Evolutionary conservation across 192 early-diverging fungal species (phyloP), one percentile per base, ranked within the genome.

Genomic region (Allomyces macrogynus): DNA sequence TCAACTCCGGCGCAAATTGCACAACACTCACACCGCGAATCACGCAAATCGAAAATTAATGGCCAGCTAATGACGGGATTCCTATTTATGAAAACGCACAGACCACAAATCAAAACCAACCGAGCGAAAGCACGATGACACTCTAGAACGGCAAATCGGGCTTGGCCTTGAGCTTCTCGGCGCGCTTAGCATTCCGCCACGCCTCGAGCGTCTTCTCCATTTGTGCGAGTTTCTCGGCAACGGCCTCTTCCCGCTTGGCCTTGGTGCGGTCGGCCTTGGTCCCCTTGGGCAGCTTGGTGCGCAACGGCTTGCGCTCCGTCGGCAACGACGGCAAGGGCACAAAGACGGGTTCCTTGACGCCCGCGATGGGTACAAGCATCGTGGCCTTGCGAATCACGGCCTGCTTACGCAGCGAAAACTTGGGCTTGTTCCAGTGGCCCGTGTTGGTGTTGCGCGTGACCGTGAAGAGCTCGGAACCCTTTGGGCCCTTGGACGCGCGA

Each of bases 61-160:
- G 3, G 7, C 7, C 32, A 40, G 32, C 32, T 40, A 40, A 40
- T 7, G 32, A 40, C 32, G 32, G 32, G 7, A 40, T 40, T 40
- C 32, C 32, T 40, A 40, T 40, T 40, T 3, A 40, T 8, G 4
- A 40, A 40, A 3, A 40, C 3, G 32, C 32, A 40, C 32, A 40
- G 7, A 40, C 32, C 32, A 40, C 3, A 8, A 40, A 40, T 40
- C 7, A 40, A 40, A 40, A 8, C 32, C 3, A 40, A 40, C 26
- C 4, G 4, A 40, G 8, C 32, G 4, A 3, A 7, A 69, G 68
- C 3, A 72, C 61, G 3, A 69, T 68, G 43, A 72, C 67, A 42
- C 71, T 72, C 20, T 70, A 27, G 23, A 73, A 61, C 40, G 70
- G 22, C 43, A 68, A 68, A 23, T 70, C 69, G 4, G 65, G 68